Percentiles rank a stretch among this genome's conserved stretches.
Evolutionary conservation across 2,329 filamentous ascomycete species (phyloP).

Genomic region (Fusarium lyarnte): DNA sequence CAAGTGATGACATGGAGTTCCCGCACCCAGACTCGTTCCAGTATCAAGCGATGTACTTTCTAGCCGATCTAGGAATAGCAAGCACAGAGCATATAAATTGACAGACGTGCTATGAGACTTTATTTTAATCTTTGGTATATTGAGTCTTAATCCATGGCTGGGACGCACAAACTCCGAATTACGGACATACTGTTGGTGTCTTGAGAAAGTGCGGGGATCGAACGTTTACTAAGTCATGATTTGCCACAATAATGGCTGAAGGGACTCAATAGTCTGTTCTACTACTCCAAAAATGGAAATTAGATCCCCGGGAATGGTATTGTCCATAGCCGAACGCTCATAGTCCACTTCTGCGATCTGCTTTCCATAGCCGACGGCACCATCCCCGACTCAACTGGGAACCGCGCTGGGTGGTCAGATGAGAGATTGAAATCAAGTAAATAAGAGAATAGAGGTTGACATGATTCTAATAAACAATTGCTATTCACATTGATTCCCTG

Average conservation of each 20-base stretch:
- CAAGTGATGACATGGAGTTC: background rate
- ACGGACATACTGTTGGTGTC: background rate
- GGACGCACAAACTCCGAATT: accelerated
- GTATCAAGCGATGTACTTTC: slow-evolving; percentile 23
- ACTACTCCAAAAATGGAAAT: background rate
- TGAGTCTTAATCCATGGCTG: accelerated
- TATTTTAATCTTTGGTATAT: accelerated
- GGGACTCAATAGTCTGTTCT: background rate
- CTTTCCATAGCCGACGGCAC: background rate
- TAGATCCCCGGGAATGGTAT: accelerated
- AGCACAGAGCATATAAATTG: background rate
- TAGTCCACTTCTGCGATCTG: no score
- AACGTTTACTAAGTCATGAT: background rate
- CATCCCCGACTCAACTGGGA: accelerated
- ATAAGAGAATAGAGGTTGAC: background rate
- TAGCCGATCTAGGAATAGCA: slow-evolving; percentile 12
- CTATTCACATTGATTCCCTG: no score
- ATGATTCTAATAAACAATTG: no score
- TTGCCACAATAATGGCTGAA: background rate
- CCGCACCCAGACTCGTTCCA: slow-evolving; percentile 17
- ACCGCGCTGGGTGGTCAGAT: accelerated
- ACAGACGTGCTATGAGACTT: accelerated
- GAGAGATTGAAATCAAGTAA: background rate
- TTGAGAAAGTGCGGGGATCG: background rate
- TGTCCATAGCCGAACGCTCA: background rate